These are phyloP conservation scores for Microcyclospora tardicrescens DNA, from an alignment of 2,329 filamentous ascomycete species.

Conservation along the genomic window DNA sequence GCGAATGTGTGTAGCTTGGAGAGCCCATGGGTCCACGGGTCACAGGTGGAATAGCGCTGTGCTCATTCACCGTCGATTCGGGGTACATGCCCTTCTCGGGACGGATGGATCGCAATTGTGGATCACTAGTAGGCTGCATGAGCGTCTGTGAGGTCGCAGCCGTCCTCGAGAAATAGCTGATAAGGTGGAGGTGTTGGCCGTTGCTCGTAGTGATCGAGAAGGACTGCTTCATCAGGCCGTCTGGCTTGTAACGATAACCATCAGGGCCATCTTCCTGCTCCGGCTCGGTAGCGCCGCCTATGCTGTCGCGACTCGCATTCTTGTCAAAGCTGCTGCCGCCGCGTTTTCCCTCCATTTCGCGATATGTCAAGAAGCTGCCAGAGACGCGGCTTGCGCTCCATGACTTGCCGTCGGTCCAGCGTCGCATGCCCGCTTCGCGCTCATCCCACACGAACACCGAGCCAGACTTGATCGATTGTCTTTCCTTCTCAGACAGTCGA, in stretches of 20 bases:
- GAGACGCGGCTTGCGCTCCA: slow-evolving; percentile 98
- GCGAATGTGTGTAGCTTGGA: slow-evolving; percentile 42
- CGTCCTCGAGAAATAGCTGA: slow-evolving; percentile 87
- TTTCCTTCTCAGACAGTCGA: slow-evolving; percentile 88
- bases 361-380: slow-evolving; percentile 91
- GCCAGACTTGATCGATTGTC: slow-evolving; percentile 87
- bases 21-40: slow-evolving; percentile 58
- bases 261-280: slow-evolving; percentile 67
- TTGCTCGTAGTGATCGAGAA: slow-evolving; percentile 94
- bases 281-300: slow-evolving; percentile 69
- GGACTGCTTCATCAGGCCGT: slow-evolving; percentile 98
- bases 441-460: slow-evolving; percentile 99
- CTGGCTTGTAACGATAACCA: slow-evolving; percentile 87
- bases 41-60: slow-evolving; percentile 65
- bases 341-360: slow-evolving; percentile 97
- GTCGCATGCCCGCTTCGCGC: slow-evolving; percentile 90
- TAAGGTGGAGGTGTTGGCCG: slow-evolving; percentile 86
- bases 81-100: slow-evolving; percentile 94
- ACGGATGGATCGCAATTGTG: slow-evolving; percentile 64
- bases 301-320: slow-evolving; percentile 56
- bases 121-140: slow-evolving; percentile 69
- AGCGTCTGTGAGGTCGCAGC: slow-evolving; percentile 60
- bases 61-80: slow-evolving; percentile 82
- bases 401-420: slow-evolving; percentile 98
- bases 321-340: slow-evolving; percentile 55